Percentiles rank a stretch among this genome's conserved stretches.
phyloP scores from a whole-genome alignment of 345 rosid species.

The Excoecaria cochinchinensis region DNA sequence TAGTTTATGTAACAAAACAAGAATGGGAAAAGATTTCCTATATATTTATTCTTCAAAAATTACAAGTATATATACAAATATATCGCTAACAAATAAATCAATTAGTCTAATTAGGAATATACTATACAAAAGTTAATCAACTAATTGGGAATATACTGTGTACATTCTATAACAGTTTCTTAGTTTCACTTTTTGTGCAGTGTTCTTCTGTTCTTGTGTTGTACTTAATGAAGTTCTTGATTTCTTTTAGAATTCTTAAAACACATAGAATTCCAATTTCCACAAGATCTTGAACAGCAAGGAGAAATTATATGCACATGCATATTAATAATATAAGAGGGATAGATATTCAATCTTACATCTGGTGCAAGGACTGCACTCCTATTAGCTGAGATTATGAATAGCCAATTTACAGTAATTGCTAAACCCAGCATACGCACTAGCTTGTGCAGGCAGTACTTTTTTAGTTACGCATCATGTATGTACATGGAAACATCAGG shows the following conservation, averaged over 20 bases:
- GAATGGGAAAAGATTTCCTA: no score
- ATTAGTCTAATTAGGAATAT: no score
- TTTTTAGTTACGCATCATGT: not conserved
- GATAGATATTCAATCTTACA: not conserved
- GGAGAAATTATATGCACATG: not conserved
- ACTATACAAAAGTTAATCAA: no score
- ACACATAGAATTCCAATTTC: not conserved
- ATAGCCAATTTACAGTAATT: not conserved
- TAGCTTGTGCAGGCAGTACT: not conserved
- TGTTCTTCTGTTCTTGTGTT: not conserved
- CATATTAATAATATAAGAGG: not conserved
- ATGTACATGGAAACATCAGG: not conserved
- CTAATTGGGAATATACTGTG: no score
- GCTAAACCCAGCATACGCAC: not conserved
- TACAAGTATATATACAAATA: no score
- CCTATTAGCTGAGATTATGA: not conserved
- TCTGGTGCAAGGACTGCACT: not conserved
- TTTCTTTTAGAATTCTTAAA: not conserved
- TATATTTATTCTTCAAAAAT: no score
- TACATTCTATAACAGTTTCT: no score
- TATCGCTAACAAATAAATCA: no score
- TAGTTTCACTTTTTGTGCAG: not conserved
- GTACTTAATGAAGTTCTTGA: not conserved
- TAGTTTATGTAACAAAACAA: no score
- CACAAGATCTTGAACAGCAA: not conserved